phyloP scores from a whole-genome alignment of 441 rosid genomes.

The Pelargonium myrrhifolium region DNA sequence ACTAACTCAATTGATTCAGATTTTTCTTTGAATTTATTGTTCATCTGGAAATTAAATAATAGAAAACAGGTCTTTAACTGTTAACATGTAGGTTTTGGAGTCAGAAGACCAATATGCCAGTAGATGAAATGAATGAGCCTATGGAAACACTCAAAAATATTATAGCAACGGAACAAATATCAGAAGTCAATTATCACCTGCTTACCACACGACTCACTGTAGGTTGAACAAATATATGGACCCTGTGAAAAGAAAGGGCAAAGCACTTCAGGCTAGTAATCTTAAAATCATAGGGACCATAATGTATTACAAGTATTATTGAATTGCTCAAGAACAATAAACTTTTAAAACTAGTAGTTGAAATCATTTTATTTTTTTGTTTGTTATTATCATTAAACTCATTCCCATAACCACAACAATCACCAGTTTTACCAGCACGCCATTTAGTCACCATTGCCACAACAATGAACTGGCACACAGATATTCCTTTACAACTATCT shows the following conservation, averaged over 20 bases:
- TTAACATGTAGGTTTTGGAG: background rate
- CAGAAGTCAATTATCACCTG: slow-evolving; percentile 49
- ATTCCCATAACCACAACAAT: background rate
- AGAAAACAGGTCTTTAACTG: background rate
- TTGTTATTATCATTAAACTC: background rate
- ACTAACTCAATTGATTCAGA: too few relatives aligned
- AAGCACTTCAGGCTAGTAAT: slow-evolving; percentile 11
- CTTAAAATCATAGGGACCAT: background rate
- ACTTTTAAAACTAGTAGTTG: background rate
- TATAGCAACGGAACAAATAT: slow-evolving; percentile 7
- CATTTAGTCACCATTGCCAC: background rate
- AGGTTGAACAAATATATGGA: slow-evolving; percentile 88
- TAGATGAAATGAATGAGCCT: slow-evolving; percentile 1
- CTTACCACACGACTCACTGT: slow-evolving; percentile 80
- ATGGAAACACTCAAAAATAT: slow-evolving; percentile 9
- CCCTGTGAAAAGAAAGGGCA: slow-evolving; percentile 44
- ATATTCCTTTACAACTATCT: too few relatives aligned
- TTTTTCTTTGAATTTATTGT: too few relatives aligned
- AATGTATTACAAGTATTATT: background rate
- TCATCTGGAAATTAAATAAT: background rate
- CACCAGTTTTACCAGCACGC: background rate
- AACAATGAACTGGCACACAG: background rate
- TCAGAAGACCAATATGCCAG: background rate
- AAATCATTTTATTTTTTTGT: background rate
- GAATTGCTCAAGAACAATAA: background rate